Evolutionary conservation across 202 grass and related monocot genomes (phyloP).

Genomic region (Zoysia matrella): DNA sequence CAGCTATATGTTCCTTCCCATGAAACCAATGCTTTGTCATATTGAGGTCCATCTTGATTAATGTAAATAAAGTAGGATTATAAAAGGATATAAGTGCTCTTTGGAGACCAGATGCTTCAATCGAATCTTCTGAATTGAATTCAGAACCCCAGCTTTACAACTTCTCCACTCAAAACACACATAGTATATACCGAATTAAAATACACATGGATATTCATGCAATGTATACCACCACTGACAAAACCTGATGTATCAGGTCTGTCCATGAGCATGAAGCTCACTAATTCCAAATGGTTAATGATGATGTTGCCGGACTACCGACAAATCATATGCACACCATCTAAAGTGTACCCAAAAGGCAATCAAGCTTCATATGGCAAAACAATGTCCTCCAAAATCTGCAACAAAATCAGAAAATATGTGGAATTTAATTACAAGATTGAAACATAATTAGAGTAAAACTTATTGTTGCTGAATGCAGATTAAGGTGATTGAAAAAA

Average conservation of each 20-base stretch:
- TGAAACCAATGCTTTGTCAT: constrained; percentile 63
- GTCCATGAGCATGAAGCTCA: constrained; percentile 69
- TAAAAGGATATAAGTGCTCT: constrained; percentile 25
- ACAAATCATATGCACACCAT: constrained; percentile 42
- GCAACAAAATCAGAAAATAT: constrained; percentile 31
- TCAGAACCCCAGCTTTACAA: constrained; percentile 50
- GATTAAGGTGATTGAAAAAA: neutral
- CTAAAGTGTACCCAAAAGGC: neutral
- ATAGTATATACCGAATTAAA: constrained; percentile 81
- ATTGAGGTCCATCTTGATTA: constrained; percentile 72
- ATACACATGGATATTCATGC: constrained; percentile 65
- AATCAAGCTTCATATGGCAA: constrained; percentile 26
- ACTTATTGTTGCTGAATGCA: neutral
- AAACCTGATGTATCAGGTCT: constrained; percentile 94
- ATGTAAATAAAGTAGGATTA: constrained; percentile 36
- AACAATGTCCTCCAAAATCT: constrained; percentile 31
- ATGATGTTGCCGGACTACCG: constrained; percentile 16
- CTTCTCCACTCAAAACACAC: constrained; percentile 56
- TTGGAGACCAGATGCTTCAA: constrained; percentile 37
- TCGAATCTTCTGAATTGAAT: neutral
- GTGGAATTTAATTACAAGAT: constrained; percentile 26
- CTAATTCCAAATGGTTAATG: constrained; percentile 35
- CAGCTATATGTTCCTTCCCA: constrained; percentile 45
- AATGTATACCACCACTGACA: constrained; percentile 66
- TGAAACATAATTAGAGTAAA: neutral